Base-by-base conservation (phyloP, 2,329 filamentous ascomycete genomes). In the Grosmannia huntii region DNA sequence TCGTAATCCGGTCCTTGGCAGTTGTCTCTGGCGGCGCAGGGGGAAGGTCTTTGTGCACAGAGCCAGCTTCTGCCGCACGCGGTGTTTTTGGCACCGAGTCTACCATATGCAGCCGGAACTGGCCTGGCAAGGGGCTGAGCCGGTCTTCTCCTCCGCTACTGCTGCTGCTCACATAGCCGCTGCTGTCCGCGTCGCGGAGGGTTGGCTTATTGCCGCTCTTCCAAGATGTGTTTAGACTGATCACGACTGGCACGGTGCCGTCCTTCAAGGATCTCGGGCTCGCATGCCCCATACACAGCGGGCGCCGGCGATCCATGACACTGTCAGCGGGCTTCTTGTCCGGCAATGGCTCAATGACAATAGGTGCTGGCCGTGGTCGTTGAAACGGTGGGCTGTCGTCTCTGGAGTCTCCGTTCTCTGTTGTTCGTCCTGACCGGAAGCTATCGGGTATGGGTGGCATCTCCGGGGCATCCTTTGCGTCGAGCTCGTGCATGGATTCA, bases 1-100 rank as follows among this genome's bases (percentile, higher is more conserved):
- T 76, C 11, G 82, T 78, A 19, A 92, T 81, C 31, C 85, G 84
- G 66, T 86, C 84, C 41, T 79, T 75, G 2, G 81, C 73, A 10
- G 68, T 65, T 23, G 77, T 68, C 68, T 88, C 84, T 4, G 81
- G 79, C 0, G 85, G 84, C 11, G 81, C 76, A 27, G 76, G 76
- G 36, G 83, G 82, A 0, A 87, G 77, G 7, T 76, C 76, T 68
- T 88, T 88, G 62, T 77, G 73, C 28, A 70, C 63, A 52, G 66
- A 68, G 3, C 66, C 65, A 48, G 66, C 65, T 5, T 71, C 72
- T 11, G 74, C 76, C 53, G 23, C 68, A 44, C 52, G 57, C 60
- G 66, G 23, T 60, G 63, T 46, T 5, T 44, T 46, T 10, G 57
- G 49, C 23, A 52, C 53, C 25, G 33, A n/a, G 2, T 36, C 16